Conservation (phyloP, 352 stramenopile species). For the Phytophthora meadii region DNA sequence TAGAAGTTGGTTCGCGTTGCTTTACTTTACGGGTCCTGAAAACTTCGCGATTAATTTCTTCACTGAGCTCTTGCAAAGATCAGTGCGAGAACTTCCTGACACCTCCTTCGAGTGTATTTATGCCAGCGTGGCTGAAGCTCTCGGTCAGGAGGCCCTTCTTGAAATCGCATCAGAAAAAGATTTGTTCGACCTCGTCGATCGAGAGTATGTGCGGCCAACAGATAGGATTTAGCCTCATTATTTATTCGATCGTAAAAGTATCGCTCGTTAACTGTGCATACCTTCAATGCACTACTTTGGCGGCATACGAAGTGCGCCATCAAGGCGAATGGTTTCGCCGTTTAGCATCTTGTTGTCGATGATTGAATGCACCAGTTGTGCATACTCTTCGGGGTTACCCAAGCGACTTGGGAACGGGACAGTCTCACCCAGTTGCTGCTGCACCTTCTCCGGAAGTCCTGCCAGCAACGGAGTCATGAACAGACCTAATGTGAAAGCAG, state of each 20-base stretch:
- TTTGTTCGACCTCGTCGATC: slow-evolving; percentile 56
- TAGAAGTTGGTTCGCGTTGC: slow-evolving; percentile 69
- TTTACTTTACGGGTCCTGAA: slow-evolving; percentile 82
- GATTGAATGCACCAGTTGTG: slow-evolving; percentile 94
- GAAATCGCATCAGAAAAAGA: slow-evolving; percentile 65
- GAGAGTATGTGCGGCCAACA: slow-evolving; percentile 56
- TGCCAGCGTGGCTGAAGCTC: slow-evolving; percentile 31
- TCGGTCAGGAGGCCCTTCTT: slow-evolving; percentile 42
- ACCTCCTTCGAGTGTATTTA: slow-evolving; percentile 71
- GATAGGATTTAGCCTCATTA: slow-evolving; percentile 41
- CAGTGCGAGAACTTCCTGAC: slow-evolving; percentile 53
- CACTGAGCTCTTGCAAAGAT: slow-evolving; percentile 42
- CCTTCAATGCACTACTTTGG: slow-evolving; percentile 65
- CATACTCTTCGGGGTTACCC: slow-evolving; percentile 96
- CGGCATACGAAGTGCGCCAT: slow-evolving; percentile 97
- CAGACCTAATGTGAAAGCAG: slow-evolving; percentile 64
- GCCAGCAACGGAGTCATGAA: slow-evolving; percentile 97
- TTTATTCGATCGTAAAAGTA: slow-evolving; percentile 29
- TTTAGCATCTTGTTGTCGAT: slow-evolving; percentile 99
- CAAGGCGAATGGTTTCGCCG: slow-evolving; percentile 97
- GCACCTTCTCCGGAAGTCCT: slow-evolving; percentile 95
- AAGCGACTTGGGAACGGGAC: slow-evolving; percentile 97
- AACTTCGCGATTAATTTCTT: slow-evolving; percentile 60
- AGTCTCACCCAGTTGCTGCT: slow-evolving; percentile 91
- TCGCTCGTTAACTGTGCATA: slow-evolving; percentile 1